These are phyloP conservation scores for Maudiozyma bulderi DNA, from an alignment of 805 yeast species.

Conservation along the genomic window DNA sequence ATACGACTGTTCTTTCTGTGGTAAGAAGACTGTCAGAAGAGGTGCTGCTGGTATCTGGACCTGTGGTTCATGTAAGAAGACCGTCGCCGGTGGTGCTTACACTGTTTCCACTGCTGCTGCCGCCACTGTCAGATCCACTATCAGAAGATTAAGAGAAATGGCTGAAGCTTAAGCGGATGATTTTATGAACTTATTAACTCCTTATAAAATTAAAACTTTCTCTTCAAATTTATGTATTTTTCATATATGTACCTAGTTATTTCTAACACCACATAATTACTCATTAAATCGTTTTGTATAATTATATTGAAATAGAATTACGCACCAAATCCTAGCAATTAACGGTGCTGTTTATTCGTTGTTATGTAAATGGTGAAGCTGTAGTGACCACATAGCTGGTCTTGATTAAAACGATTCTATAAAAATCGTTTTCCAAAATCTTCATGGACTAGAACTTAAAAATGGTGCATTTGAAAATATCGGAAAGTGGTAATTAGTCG, in stretches of 20 bases:
- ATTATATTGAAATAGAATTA: background rate
- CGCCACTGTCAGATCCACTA: slow-evolving; percentile 99
- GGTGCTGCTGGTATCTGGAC: slow-evolving; percentile 98
- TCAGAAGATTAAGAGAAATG: slow-evolving; percentile 99
- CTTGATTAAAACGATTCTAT: too few relatives aligned
- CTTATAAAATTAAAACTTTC: background rate
- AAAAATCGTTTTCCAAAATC: too few relatives aligned
- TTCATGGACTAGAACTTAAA: too few relatives aligned
- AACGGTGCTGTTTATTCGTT: too few relatives aligned
- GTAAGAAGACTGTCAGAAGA: slow-evolving; percentile 97
- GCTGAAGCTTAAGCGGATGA: slow-evolving; percentile 83
- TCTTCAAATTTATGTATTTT: background rate
- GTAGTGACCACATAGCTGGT: too few relatives aligned
- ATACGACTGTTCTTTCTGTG: slow-evolving; percentile 99
- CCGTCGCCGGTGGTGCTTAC: slow-evolving; percentile 99
- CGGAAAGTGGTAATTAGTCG: too few relatives aligned
- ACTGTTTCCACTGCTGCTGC: slow-evolving; percentile 99
- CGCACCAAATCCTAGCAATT: too few relatives aligned
- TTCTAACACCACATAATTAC: background rate
- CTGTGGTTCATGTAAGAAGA: slow-evolving; percentile 89
- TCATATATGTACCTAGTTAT: background rate
- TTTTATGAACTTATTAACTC: background rate
- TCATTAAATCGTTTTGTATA: background rate
- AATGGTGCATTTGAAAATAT: too few relatives aligned
- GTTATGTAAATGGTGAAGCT: too few relatives aligned